phyloP scores from a whole-genome alignment of 163 green algal species.

The Coccomyxa subellipsoidea region DNA sequence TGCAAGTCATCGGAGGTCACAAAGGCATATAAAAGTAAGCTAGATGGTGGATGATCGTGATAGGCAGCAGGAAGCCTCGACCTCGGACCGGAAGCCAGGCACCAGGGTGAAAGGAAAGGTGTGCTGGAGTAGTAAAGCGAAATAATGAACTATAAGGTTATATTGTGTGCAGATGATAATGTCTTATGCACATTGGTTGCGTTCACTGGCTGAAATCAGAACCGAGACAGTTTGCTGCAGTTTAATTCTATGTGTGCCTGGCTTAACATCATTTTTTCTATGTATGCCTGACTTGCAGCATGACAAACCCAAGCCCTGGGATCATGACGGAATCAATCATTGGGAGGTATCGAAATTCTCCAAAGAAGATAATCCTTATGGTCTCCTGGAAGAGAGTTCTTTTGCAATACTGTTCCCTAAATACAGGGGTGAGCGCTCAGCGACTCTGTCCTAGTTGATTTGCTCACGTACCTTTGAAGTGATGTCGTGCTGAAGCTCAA shows the following conservation, averaged over 20 bases:
- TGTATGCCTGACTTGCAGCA: slow-evolving; percentile 56
- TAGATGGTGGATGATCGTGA: not conserved
- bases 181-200: too few species aligned
- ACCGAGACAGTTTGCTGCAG: too few species aligned
- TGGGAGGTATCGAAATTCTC: slow-evolving; percentile 82
- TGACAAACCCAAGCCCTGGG: slow-evolving; percentile 92
- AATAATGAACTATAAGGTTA: too few species aligned
- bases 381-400: slow-evolving; percentile 93
- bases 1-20: too few species aligned
- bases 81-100: not conserved
- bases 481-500: not conserved
- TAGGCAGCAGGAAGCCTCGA: not conserved
- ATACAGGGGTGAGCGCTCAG: slow-evolving; percentile 72
- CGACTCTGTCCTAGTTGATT: not conserved
- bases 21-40: not conserved
- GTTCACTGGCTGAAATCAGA: too few species aligned
- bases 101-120: not conserved
- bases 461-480: not conserved
- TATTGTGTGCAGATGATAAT: too few species aligned
- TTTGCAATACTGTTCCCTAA: slow-evolving; percentile 98
- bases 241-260: not conserved
- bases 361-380: slow-evolving; percentile 90
- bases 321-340: slow-evolving; percentile 95
- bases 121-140: not conserved
- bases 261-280: not conserved